phyloP scores from a whole-genome alignment of 2,329 filamentous ascomycete genomes.

The Stemphylium vesicarium region DNA sequence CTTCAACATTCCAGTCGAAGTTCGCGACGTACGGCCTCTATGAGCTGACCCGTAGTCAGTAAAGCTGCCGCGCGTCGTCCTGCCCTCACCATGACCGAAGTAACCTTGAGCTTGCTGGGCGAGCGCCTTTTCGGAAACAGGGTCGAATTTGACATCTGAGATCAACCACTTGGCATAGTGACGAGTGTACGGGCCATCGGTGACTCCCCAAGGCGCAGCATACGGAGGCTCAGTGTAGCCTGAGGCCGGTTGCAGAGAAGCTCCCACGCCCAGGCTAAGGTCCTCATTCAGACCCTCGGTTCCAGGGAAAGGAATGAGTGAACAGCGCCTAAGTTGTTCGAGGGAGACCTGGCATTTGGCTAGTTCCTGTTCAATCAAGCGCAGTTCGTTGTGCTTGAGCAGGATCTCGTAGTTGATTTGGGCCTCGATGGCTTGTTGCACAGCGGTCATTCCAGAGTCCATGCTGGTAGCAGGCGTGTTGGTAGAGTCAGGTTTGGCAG shows the following conservation, averaged over 20 bases:
- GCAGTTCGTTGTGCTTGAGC: conserved; percentile 91
- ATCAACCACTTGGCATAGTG: conserved; percentile 97
- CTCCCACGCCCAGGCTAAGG: conserved; percentile 76
- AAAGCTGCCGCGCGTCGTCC: conserved; percentile 79
- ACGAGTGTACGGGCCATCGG: conserved; percentile 88
- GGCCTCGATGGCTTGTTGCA: conserved; percentile 77
- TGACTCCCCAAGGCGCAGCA: conserved; percentile 88
- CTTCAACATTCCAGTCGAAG: conserved; percentile 59
- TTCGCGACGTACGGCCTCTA: conserved; percentile 65
- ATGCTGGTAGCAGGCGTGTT: conserved; percentile 33
- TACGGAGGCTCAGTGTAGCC: conserved; percentile 74
- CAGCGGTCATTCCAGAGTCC: conserved; percentile 52
- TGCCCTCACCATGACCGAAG: conserved; percentile 64
- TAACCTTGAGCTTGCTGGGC: conserved; percentile 46
- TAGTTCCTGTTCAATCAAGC: conserved; percentile 92
- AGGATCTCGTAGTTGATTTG: conserved; percentile 92
- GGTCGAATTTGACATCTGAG: conserved; percentile 83
- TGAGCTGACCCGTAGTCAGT: conserved; percentile 58
- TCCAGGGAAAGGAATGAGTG: conserved; percentile 87
- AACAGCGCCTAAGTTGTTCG: conserved; percentile 91
- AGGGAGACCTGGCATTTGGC: conserved; percentile 93
- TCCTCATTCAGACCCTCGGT: conserved; percentile 70
- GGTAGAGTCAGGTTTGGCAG: conserved; percentile 32
- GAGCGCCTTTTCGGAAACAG: conserved; percentile 48
- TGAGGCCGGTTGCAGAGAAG: conserved; percentile 67